Evolutionary conservation across 495 filamentous ascomycete genomes (phyloP).

Genomic region (Hypoxylon intermedium): DNA sequence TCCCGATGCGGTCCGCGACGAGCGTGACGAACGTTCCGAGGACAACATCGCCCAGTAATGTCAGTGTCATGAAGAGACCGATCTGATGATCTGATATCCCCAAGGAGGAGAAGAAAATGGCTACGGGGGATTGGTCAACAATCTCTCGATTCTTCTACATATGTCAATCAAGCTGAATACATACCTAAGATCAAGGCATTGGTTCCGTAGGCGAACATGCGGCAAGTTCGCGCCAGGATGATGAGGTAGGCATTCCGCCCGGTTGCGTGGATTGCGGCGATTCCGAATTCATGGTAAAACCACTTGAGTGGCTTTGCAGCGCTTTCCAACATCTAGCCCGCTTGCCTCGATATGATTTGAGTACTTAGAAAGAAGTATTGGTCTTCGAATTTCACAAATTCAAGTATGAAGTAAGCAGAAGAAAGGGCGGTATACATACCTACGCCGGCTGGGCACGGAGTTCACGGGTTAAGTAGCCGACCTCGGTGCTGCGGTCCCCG

Average conservation of each 20-base stretch:
- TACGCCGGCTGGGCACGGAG: constrained; percentile 16
- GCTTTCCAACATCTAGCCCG: constrained; percentile 21
- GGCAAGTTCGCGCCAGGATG: constrained; percentile 74
- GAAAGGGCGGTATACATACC: background rate
- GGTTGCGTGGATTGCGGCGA: constrained; percentile 59
- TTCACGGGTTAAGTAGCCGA: constrained; percentile 10
- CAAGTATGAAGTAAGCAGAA: background rate
- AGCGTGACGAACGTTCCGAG: constrained; percentile 79
- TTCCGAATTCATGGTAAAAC: constrained; percentile 52
- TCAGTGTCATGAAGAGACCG: constrained; percentile 88
- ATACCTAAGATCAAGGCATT: constrained; percentile 77
- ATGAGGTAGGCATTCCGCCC: constrained; percentile 74
- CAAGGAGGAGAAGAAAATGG: constrained; percentile 66
- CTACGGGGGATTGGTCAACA: constrained; percentile 14
- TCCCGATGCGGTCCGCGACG: constrained; percentile 75
- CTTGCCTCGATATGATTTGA: background rate
- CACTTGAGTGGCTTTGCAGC: constrained; percentile 30
- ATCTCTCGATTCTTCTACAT: background rate
- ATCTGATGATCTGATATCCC: constrained; percentile 73
- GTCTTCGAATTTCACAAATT: background rate
- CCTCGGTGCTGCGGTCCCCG: constrained; percentile 25
- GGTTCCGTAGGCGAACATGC: constrained; percentile 80
- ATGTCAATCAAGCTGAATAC: constrained; percentile 46
- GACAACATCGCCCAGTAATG: constrained; percentile 77
- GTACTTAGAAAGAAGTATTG: constrained; percentile 4